Conservation (phyloP, 441 rosid genomes). For the Brassica hybrid region DNA sequence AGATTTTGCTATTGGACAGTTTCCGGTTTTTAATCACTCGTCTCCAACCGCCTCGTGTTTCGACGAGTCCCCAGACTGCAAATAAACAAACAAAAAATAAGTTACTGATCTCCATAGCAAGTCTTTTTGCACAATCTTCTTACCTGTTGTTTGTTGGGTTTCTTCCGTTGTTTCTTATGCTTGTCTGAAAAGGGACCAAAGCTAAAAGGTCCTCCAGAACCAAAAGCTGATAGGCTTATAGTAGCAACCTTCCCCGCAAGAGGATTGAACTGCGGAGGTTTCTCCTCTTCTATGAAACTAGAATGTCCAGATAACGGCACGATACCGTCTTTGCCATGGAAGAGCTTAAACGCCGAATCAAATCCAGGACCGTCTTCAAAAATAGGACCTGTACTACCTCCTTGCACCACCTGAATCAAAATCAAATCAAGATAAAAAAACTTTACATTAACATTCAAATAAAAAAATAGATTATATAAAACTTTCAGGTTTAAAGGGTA, state of each 20-base stretch:
- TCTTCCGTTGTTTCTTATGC: conserved; percentile 45
- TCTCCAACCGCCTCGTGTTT: conserved; percentile 71
- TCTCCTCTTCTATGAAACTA: conserved; percentile 20
- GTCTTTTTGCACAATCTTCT: neutral
- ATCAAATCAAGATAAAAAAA: no score
- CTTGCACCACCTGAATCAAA: conserved; percentile 38
- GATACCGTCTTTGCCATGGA: conserved; percentile 83
- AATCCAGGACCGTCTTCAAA: conserved; percentile 85
- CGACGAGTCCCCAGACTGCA: conserved; percentile 53
- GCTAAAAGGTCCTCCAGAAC: conserved; percentile 65
- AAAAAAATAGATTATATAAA: no score
- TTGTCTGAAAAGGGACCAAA: conserved; percentile 62
- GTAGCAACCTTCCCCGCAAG: conserved; percentile 76
- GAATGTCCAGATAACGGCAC: conserved; percentile 70
- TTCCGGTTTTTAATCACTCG: conserved; percentile 73
- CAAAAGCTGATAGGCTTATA: conserved; percentile 75
- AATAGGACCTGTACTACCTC: conserved; percentile 69
- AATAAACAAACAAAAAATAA: neutral
- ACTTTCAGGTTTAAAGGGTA: neutral
- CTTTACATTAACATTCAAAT: no score
- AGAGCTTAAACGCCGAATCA: conserved; percentile 69
- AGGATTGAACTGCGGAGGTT: conserved; percentile 59
- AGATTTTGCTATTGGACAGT: conserved; percentile 86
- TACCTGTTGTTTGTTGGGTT: conserved; percentile 54
- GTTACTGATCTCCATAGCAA: neutral